phyloP scores from a whole-genome alignment of 768 basidiomycete species.

The Leccinum aurantiacum region DNA sequence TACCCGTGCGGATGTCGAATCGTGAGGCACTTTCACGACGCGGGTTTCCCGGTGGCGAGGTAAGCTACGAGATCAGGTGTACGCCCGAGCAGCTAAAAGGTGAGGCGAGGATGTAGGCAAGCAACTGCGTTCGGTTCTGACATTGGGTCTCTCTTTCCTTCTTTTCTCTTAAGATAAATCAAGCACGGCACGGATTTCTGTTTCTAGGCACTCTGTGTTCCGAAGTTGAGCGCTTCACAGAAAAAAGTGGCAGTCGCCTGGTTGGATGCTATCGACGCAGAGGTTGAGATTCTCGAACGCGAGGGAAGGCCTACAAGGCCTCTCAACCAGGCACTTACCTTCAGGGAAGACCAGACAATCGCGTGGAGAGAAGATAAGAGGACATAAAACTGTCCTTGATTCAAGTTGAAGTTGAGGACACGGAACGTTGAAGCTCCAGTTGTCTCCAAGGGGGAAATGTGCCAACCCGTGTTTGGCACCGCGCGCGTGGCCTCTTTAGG shows the following conservation, averaged over 20 bases:
- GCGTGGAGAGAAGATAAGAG: conserved; percentile 53
- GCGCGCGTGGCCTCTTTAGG: background rate
- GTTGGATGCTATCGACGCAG: conserved; percentile 51
- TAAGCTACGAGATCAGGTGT: conserved; percentile 48
- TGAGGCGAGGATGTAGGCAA: conserved; percentile 20
- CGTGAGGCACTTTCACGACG: conserved; percentile 53
- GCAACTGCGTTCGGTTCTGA: no score
- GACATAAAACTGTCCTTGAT: no score
- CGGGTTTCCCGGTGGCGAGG: conserved; percentile 61
- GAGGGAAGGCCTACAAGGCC: conserved; percentile 14
- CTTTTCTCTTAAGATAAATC: conserved; percentile 50
- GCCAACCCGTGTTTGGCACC: no score
- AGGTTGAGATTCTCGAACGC: conserved; percentile 41
- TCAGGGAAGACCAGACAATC: conserved; percentile 52
- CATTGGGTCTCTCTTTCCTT: no score
- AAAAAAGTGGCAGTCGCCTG: conserved; percentile 38
- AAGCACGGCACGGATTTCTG: conserved; percentile 67
- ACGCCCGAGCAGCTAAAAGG: conserved; percentile 40
- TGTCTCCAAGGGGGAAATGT: no score
- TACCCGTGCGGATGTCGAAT: conserved; percentile 51
- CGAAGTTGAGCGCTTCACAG: conserved; percentile 47
- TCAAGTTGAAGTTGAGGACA: no score
- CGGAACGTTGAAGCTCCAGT: conserved; percentile 23
- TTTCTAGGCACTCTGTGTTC: conserved; percentile 46
- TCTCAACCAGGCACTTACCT: conserved; percentile 44